Evolutionary conservation across 2,329 filamentous ascomycete species (phyloP), one percentile per base, ranked within the genome.

Genomic region (Penicillium brevicompactum): DNA sequence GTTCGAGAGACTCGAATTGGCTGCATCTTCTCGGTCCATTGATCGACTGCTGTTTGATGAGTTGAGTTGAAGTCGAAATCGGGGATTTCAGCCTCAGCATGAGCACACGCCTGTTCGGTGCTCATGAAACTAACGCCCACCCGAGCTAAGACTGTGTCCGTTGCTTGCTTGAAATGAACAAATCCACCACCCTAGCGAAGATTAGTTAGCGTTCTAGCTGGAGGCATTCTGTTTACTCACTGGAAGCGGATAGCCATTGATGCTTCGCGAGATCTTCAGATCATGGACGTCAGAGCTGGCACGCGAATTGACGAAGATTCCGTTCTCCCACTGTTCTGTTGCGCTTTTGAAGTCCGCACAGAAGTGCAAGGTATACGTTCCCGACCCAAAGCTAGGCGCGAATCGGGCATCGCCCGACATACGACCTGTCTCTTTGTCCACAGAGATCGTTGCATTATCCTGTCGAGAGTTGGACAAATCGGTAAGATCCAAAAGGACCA

Each of bases 41-140:
- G 76, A 6, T 77, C 71, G 16, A 82, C 76, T 0, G 87, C 87
- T 8, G 78, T 76, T 1, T 70, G 65, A 4, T 76, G 77, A 1
- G 83, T 78, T 3, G 67, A 67, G 0, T 84, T 74, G 57, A 91
- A 89, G 63, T 88, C 80, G 49, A 84, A 88, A 13, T 80, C 73
- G 0, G 87, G 83, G 2, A 91, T 87, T 65, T 91, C 88, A 0
- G 66, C 71, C 68, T 90, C 86, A 0, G 86, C 88, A 66, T 86
- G 87, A 1, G 77, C 69, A 62, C 89, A 92, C 1, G 88, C 88
- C 68, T 87, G 82, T 1, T 81, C 78, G 2, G 76, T 73, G 67
- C 85, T 88, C 66, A 91, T 85, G 70, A 89, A 88, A 62, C 87
- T 90, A 9, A 89, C 71, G 0, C 87, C 87, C 7, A 89, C 84